A percentile compares a stretch with the other conserved stretches of the same genome.
phyloP scores from a whole-genome alignment of 495 filamentous ascomycete species.

The Penicillium daleae region DNA sequence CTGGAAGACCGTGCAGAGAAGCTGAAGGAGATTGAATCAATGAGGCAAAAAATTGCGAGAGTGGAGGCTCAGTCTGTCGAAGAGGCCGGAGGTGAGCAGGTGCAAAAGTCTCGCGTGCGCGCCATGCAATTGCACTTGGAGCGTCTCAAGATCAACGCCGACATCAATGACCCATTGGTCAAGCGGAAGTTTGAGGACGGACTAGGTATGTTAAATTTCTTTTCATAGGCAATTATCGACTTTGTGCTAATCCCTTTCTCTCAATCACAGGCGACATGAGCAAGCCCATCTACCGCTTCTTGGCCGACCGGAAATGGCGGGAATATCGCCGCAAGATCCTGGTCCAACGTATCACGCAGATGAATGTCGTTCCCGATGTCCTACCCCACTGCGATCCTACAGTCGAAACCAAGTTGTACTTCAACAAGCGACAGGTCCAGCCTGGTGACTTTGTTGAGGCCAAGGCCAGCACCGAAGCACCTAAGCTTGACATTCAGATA shows the following conservation, averaged over 20 bases:
- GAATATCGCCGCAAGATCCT: slow-evolving; percentile 74
- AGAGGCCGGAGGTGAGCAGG: slow-evolving; percentile 60
- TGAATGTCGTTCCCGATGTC: slow-evolving; percentile 92
- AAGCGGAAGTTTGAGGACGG: slow-evolving; percentile 97
- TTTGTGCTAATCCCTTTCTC: slow-evolving; percentile 15
- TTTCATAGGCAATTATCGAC: too few species aligned
- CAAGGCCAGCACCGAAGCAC: slow-evolving; percentile 64
- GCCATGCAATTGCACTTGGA: slow-evolving; percentile 77
- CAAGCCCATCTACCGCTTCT: slow-evolving; percentile 93
- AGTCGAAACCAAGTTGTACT: slow-evolving; percentile 78
- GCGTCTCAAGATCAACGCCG: slow-evolving; percentile 81
- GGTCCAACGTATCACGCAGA: slow-evolving; percentile 84
- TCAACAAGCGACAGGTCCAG: slow-evolving; percentile 64
- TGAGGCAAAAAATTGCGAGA: slow-evolving; percentile 60
- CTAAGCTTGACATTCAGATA: slow-evolving; percentile 78
- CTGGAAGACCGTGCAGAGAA: slow-evolving; percentile 82
- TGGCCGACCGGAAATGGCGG: slow-evolving; percentile 87
- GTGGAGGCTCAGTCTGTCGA: slow-evolving; percentile 62
- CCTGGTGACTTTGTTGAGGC: slow-evolving; percentile 82
- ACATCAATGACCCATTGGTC: slow-evolving; percentile 93
- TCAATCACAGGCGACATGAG: slow-evolving; percentile 79
- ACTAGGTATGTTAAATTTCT: slow-evolving; percentile 58
- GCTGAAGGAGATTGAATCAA: slow-evolving; percentile 62
- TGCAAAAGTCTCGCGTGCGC: slow-evolving; percentile 66
- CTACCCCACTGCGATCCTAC: slow-evolving; percentile 79